phyloP scores from a whole-genome alignment of 140 eudicot genomes.

The Stevia rebaudiana region DNA sequence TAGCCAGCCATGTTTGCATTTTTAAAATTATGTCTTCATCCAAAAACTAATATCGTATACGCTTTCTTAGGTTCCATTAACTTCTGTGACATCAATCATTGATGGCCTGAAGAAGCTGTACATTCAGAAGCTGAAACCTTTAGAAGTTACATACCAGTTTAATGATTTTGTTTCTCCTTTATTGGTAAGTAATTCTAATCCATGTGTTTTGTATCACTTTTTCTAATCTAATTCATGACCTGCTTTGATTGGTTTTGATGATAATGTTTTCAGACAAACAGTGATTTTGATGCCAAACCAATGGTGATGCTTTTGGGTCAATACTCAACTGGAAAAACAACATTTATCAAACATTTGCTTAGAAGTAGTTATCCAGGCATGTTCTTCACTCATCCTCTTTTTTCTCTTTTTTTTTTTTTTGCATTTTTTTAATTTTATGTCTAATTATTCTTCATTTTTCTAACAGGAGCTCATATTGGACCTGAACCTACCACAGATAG shows the following conservation, averaged over 20 bases:
- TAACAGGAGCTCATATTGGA: slow-evolving; percentile 96
- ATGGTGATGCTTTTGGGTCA: slow-evolving; percentile 99
- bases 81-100: slow-evolving; percentile 71
- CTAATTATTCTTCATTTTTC: not conserved
- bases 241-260: not conserved
- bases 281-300: slow-evolving; percentile 98
- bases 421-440: not conserved
- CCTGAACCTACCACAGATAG: slow-evolving; percentile 99
- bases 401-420: slow-evolving; percentile 1
- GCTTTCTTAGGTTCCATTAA: slow-evolving; percentile 44
- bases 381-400: slow-evolving; percentile 5
- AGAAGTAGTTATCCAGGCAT: slow-evolving; percentile 78
- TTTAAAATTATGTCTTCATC: not conserved
- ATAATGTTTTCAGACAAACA: slow-evolving; percentile 48
- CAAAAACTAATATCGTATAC: not conserved
- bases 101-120: slow-evolving; percentile 89
- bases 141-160: slow-evolving; percentile 74
- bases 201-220: not conserved
- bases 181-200: slow-evolving; percentile 44
- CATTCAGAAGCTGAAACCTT: slow-evolving; percentile 76
- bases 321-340: slow-evolving; percentile 94
- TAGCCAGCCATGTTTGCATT: not conserved
- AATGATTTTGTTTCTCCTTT: slow-evolving; percentile 84
- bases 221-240: not conserved
- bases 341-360: slow-evolving; percentile 88